Evolutionary conservation across 2,329 filamentous ascomycete genomes (phyloP).

Genomic region (Mycosphaerelloides madeirae): DNA sequence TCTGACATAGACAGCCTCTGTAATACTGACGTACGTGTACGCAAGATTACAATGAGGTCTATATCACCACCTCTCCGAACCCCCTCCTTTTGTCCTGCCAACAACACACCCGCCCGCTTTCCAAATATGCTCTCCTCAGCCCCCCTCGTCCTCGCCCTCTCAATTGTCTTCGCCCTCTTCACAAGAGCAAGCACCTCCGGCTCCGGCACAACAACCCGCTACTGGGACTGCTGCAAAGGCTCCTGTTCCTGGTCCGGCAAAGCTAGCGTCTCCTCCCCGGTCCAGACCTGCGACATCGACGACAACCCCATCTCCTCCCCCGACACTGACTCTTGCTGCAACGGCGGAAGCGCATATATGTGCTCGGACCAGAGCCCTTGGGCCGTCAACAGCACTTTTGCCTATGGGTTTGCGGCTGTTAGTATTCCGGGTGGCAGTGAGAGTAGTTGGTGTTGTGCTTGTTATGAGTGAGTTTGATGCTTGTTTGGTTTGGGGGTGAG

Average conservation of each 20-base stretch:
- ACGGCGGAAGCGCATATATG: constrained; percentile 55
- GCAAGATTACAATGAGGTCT: too few species aligned
- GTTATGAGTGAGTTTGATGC: constrained; percentile 46
- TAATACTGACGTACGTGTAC: too few species aligned
- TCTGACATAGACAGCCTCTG: too few species aligned
- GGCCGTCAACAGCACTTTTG: constrained; percentile 54
- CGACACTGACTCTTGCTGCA: constrained; percentile 50
- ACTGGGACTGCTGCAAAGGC: constrained; percentile 67
- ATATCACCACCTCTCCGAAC: too few species aligned
- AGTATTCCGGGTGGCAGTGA: constrained; percentile 49
- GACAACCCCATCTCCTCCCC: constrained; percentile 52
- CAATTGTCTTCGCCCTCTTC: constrained; percentile 20
- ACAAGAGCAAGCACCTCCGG: constrained; percentile 23
- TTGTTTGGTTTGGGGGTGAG: too few species aligned
- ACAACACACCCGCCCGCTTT: too few species aligned
- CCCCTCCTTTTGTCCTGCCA: too few species aligned
- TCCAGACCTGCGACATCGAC: constrained; percentile 51
- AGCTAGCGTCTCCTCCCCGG: constrained; percentile 48
- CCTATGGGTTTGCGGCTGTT: constrained; percentile 63
- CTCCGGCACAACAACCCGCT: constrained; percentile 34
- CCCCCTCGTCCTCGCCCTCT: constrained; percentile 18
- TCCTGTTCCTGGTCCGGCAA: constrained; percentile 59
- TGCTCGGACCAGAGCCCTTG: constrained; percentile 61
- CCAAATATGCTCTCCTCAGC: too few species aligned
- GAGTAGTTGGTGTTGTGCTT: constrained; percentile 61